Evolutionary conservation across 768 basidiomycete species (phyloP).

Genomic region (Naematelia aurantialba): DNA sequence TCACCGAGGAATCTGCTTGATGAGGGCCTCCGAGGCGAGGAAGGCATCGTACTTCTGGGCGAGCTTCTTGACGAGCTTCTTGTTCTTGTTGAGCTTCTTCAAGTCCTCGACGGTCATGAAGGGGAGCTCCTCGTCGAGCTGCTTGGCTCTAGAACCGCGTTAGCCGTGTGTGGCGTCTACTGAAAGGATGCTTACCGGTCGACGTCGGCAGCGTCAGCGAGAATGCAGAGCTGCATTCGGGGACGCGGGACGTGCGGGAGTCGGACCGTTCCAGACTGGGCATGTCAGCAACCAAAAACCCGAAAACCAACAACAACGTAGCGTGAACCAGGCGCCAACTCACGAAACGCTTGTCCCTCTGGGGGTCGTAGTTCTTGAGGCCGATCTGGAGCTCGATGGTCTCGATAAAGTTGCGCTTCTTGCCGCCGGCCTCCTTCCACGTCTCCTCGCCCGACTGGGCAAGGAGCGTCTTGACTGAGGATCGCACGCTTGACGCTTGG

Average conservation of each 20-base stretch:
- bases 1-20: conserved; percentile 91
- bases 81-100: conserved; percentile 99
- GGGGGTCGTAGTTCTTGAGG: conserved; percentile 65
- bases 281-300: neutral
- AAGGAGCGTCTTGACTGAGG: conserved; percentile 86
- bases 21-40: conserved; percentile 91
- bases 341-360: conserved; percentile 99
- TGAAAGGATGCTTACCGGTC: conserved; percentile 57
- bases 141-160: conserved; percentile 31
- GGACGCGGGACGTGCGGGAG: conserved; percentile 96
- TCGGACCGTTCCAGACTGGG: conserved; percentile 54
- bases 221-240: conserved; percentile 99
- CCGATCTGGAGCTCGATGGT: conserved; percentile 53
- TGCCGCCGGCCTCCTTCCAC: conserved; percentile 48
- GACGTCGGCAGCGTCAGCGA: conserved; percentile 97
- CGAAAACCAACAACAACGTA: too few species aligned
- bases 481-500: conserved; percentile 99
- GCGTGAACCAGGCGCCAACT: too few species aligned
- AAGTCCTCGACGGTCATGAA: conserved; percentile 99
- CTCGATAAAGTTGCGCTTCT: conserved; percentile 53
- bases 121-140: conserved; percentile 52
- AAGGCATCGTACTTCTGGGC: conserved; percentile 99
- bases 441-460: conserved; percentile 78
- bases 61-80: conserved; percentile 99
- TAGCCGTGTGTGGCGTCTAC: neutral